These are phyloP conservation scores for Achaetomiella virescens DNA, from an alignment of 495 filamentous ascomycete genomes.

Conservation along the genomic window DNA sequence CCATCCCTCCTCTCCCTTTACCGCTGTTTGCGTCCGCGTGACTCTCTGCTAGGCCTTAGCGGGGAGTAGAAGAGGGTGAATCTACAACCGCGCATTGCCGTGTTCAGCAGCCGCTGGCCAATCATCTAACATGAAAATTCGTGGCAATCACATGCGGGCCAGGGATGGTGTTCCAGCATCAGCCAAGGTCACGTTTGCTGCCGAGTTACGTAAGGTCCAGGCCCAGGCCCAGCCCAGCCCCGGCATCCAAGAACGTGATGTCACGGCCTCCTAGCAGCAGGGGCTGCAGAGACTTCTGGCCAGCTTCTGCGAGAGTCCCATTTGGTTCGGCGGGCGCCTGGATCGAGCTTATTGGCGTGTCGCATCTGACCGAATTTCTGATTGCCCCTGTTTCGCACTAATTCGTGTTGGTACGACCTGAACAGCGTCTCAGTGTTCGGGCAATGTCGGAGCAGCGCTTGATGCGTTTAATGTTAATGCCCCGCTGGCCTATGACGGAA, in stretches of 20 bases:
- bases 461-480: slow-evolving; percentile 2
- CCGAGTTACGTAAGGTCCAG: slow-evolving; percentile 25
- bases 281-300: background rate
- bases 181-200: slow-evolving; percentile 12
- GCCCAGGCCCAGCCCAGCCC: slow-evolving; percentile 4
- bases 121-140: slow-evolving; percentile 15
- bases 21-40: slow-evolving; percentile 18
- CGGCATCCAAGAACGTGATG: slow-evolving; percentile 3
- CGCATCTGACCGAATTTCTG: too few relatives aligned
- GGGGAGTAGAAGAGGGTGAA: too few relatives aligned
- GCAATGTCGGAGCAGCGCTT: slow-evolving; percentile 21
- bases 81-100: slow-evolving; percentile 4
- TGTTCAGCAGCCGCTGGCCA: slow-evolving; percentile 3
- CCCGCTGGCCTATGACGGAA: slow-evolving; percentile 23
- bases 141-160: slow-evolving; percentile 22
- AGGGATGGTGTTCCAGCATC: background rate
- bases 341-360: background rate
- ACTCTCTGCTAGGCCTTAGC: slow-evolving; percentile 4
- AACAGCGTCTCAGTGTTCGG: slow-evolving; percentile 13
- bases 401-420: background rate
- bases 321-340: background rate
- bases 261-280: slow-evolving; percentile 8
- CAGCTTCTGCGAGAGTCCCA: slow-evolving; percentile 1
- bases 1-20: slow-evolving; percentile 2
- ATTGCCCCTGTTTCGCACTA: too few relatives aligned